A percentile compares a stretch with the other conserved stretches of the same genome.
Evolutionary conservation across 2,329 filamentous ascomycete species (phyloP).

Genomic region (Aureobasidium mangrovei): DNA sequence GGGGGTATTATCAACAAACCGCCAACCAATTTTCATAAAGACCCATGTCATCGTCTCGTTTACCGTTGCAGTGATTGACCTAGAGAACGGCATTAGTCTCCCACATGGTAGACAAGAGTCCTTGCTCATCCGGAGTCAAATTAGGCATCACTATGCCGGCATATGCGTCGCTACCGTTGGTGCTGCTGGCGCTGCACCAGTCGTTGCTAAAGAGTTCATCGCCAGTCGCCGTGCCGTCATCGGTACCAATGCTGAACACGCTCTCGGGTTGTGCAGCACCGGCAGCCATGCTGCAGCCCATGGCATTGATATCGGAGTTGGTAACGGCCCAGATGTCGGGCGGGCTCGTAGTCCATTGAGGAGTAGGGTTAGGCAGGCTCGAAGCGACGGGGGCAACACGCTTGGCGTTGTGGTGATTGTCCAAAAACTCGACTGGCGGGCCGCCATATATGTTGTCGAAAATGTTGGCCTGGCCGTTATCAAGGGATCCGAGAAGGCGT

Average conservation of each 20-base stretch:
- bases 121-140: constrained; percentile 18
- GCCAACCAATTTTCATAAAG: too few relatives aligned
- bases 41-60: too few relatives aligned
- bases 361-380: background rate
- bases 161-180: constrained; percentile 19
- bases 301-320: constrained; percentile 3
- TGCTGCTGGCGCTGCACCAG: constrained; percentile 16
- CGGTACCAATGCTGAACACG: constrained; percentile 48
- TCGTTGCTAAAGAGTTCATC: constrained; percentile 33
- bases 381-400: background rate
- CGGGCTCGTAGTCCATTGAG: constrained; percentile 17
- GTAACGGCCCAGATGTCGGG: constrained; percentile 25
- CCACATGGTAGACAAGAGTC: constrained; percentile 13
- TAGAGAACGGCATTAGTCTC: background rate
- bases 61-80: too few relatives aligned
- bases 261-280: constrained; percentile 39
- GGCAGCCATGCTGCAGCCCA: constrained; percentile 1
- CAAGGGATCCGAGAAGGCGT: constrained; percentile 67
- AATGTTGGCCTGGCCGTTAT: constrained; percentile 72
- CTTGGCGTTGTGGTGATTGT: constrained; percentile 11
- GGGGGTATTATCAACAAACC: background rate
- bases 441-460: constrained; percentile 76
- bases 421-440: constrained; percentile 37
- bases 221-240: constrained; percentile 50
- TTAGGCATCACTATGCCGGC: constrained; percentile 25